These are phyloP conservation scores for Leccinum variicolor DNA, from an alignment of 768 basidiomycete genomes.

Conservation along the genomic window DNA sequence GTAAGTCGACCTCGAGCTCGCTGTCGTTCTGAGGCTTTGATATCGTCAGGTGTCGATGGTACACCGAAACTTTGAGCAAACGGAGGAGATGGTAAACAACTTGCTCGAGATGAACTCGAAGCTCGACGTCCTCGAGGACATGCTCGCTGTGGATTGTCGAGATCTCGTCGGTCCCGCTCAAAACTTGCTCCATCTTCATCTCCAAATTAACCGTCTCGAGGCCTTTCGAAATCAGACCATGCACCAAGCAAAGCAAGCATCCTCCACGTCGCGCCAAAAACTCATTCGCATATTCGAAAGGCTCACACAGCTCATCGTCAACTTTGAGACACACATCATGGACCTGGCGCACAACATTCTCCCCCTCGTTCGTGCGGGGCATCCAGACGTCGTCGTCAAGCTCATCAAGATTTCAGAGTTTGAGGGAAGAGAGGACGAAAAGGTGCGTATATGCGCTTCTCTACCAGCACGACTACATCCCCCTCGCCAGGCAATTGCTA, in stretches of 20 bases:
- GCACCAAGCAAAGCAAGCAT: conserved; percentile 87
- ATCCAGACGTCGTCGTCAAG: conserved; percentile 86
- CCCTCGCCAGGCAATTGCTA: conserved; percentile 75
- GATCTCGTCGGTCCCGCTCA: conserved; percentile 85
- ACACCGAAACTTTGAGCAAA: conserved; percentile 91
- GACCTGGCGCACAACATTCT: conserved; percentile 76
- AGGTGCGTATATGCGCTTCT: conserved; percentile 45
- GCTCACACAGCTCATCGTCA: conserved; percentile 71
- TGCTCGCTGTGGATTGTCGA: conserved; percentile 70
- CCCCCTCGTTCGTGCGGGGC: conserved; percentile 71
- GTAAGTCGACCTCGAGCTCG: conserved; percentile 44
- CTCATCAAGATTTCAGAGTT: conserved; percentile 91
- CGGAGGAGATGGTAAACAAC: conserved; percentile 94
- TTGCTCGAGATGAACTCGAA: conserved; percentile 89
- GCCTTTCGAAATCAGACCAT: conserved; percentile 92
- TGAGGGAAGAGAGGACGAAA: conserved; percentile 92
- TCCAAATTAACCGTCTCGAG: conserved; percentile 88
- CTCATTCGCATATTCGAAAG: conserved; percentile 81
- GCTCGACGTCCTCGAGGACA: conserved; percentile 71
- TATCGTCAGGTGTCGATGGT: conserved; percentile 89
- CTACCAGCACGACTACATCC: not conserved
- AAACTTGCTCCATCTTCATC: conserved; percentile 88
- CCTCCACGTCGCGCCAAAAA: conserved; percentile 61
- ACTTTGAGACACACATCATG: conserved; percentile 84
- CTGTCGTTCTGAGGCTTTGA: not conserved